phyloP scores from a whole-genome alignment of 2,329 filamentous ascomycete genomes.

The Pezicula radicicola region DNA sequence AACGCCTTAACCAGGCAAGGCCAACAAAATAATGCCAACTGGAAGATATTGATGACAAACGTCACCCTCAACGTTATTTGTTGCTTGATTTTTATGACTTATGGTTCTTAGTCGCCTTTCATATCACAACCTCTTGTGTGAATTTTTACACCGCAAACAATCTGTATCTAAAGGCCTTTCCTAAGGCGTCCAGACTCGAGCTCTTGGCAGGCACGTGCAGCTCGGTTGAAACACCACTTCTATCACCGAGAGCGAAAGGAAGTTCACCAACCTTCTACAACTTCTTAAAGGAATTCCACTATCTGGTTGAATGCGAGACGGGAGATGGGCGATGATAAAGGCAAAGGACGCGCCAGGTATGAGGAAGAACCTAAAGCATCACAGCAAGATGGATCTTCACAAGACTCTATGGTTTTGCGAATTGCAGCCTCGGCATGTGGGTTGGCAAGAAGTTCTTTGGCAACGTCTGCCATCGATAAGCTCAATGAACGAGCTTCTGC shows the following conservation, averaged over 20 bases:
- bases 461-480: conserved; percentile 14
- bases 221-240: too few species aligned
- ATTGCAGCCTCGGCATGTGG: conserved; percentile 31
- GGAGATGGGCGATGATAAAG: conserved; percentile 16
- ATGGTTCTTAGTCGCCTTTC: too few species aligned
- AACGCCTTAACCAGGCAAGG: conserved; percentile 5
- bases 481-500: conserved; percentile 14
- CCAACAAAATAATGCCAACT: neutral
- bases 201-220: too few species aligned
- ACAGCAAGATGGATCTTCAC: conserved; percentile 4
- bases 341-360: conserved; percentile 16
- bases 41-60: too few species aligned
- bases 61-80: too few species aligned
- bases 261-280: neutral
- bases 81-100: too few species aligned
- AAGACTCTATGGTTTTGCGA: conserved; percentile 19
- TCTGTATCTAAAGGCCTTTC: too few species aligned
- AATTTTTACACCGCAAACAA: too few species aligned
- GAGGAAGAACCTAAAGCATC: conserved; percentile 4
- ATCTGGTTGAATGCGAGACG: neutral
- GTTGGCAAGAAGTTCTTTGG: conserved; percentile 30
- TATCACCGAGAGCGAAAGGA: too few species aligned
- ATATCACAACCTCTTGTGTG: too few species aligned
- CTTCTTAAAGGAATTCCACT: neutral
- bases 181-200: too few species aligned